phyloP scores from a whole-genome alignment of 2,329 filamentous ascomycete species.

The Nemania sp. region DNA sequence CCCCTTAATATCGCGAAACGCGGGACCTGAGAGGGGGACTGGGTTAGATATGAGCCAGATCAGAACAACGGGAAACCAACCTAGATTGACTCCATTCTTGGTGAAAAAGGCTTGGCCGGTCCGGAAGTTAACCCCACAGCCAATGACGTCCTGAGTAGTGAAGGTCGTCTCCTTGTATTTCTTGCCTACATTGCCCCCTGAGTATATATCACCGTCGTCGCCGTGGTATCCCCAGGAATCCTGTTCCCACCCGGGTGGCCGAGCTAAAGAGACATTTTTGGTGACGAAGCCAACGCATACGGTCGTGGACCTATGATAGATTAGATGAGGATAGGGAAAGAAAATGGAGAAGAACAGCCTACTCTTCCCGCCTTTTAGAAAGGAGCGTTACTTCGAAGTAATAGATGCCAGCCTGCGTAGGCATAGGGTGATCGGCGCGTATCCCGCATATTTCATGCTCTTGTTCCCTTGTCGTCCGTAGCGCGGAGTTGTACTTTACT shows the following conservation, averaged over 20 bases:
- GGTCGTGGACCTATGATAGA: constrained; percentile 53
- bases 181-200: constrained; percentile 59
- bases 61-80: constrained; percentile 45
- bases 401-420: constrained; percentile 87
- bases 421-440: constrained; percentile 83
- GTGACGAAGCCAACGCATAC: constrained; percentile 66
- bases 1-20: constrained; percentile 68
- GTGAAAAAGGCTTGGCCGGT: constrained; percentile 70
- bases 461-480: constrained; percentile 51
- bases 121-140: constrained; percentile 68
- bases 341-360: constrained; percentile 33
- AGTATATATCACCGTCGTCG: constrained; percentile 66
- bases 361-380: constrained; percentile 58
- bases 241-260: constrained; percentile 68
- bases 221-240: constrained; percentile 72
- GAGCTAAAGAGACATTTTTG: constrained; percentile 55
- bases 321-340: constrained; percentile 20
- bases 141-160: constrained; percentile 60
- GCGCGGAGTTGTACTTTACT: constrained; percentile 59
- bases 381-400: constrained; percentile 77
- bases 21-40: constrained; percentile 56
- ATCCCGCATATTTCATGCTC: constrained; percentile 80
- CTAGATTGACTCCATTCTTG: constrained; percentile 62
- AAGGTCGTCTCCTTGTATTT: constrained; percentile 58
- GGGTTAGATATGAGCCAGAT: not conserved